These are phyloP conservation scores for Aspergillus fischeri DNA, from an alignment of 2,329 filamentous ascomycete species.

Conservation along the genomic window DNA sequence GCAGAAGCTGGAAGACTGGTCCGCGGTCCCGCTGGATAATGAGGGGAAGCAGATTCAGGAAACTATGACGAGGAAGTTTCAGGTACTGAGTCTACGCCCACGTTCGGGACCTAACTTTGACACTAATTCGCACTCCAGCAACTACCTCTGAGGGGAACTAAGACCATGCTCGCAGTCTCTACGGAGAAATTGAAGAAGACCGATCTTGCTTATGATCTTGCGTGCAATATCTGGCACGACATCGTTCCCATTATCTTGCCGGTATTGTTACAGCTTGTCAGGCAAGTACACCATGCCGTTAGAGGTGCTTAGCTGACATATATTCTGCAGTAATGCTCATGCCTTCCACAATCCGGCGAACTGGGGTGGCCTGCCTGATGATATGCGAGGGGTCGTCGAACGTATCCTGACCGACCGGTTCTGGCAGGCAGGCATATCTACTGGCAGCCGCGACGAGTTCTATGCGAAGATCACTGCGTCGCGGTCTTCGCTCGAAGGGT, in stretches of 20 bases:
- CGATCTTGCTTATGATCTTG: conserved; percentile 68
- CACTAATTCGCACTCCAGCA: conserved; percentile 41
- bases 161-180: conserved; percentile 86
- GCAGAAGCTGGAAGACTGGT: conserved; percentile 78
- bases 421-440: conserved; percentile 97
- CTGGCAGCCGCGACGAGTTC: conserved; percentile 93
- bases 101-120: background rate
- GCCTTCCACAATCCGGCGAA: conserved; percentile 83
- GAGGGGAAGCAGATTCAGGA: conserved; percentile 76
- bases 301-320: conserved; percentile 8
- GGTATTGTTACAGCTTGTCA: conserved; percentile 77
- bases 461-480: conserved; percentile 88
- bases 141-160: conserved; percentile 79
- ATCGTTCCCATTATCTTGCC: conserved; percentile 79
- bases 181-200: conserved; percentile 81
- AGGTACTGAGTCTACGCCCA: conserved; percentile 43
- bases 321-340: conserved; percentile 66
- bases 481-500: conserved; percentile 83
- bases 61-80: conserved; percentile 71
- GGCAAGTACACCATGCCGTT: conserved; percentile 38
- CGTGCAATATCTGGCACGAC: conserved; percentile 79
- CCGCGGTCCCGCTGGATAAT: conserved; percentile 67
- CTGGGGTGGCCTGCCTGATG: conserved; percentile 71
- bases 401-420: conserved; percentile 90
- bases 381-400: conserved; percentile 72